These are phyloP conservation scores for Phytophthora megakarya DNA, from an alignment of 352 stramenopile species.

Conservation along the genomic window DNA sequence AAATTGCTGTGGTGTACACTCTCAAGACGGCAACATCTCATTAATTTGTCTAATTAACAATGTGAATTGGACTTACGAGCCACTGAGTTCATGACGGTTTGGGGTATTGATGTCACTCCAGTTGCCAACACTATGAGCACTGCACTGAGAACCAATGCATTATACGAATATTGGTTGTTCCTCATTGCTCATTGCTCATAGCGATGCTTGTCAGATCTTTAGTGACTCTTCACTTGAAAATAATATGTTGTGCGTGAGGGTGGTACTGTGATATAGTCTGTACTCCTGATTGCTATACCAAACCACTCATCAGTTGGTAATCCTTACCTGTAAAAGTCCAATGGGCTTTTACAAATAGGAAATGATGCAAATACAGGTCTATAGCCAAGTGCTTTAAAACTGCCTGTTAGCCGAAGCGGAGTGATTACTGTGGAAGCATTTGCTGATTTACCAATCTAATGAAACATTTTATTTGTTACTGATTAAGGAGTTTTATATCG, in stretches of 20 bases:
- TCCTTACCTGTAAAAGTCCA: conserved; percentile 80
- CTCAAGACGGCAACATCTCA: no score
- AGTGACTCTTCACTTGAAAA: background rate
- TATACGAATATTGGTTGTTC: background rate
- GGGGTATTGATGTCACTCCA: background rate
- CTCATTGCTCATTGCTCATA: conserved; percentile 9
- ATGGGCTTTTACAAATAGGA: conserved; percentile 77
- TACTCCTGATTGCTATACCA: background rate
- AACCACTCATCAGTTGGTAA: conserved; percentile 59
- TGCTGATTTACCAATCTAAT: conserved; percentile 60
- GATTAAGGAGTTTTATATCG: no score
- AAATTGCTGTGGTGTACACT: no score
- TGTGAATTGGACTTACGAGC: conserved; percentile 22
- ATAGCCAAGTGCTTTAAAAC: conserved; percentile 83
- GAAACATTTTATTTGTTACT: conserved; percentile 4
- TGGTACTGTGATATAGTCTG: background rate
- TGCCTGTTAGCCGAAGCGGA: conserved; percentile 74
- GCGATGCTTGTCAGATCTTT: conserved; percentile 5
- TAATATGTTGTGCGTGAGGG: conserved; percentile 25
- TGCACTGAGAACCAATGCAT: conserved; percentile 1
- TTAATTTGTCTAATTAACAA: no score
- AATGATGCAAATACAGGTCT: conserved; percentile 80
- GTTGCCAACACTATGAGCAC: conserved; percentile 1
- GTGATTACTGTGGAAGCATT: conserved; percentile 79
- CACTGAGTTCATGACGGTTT: conserved; percentile 34